phyloP scores from a whole-genome alignment of 2,329 filamentous ascomycete genomes.

The Microcyclospora tardicrescens region DNA sequence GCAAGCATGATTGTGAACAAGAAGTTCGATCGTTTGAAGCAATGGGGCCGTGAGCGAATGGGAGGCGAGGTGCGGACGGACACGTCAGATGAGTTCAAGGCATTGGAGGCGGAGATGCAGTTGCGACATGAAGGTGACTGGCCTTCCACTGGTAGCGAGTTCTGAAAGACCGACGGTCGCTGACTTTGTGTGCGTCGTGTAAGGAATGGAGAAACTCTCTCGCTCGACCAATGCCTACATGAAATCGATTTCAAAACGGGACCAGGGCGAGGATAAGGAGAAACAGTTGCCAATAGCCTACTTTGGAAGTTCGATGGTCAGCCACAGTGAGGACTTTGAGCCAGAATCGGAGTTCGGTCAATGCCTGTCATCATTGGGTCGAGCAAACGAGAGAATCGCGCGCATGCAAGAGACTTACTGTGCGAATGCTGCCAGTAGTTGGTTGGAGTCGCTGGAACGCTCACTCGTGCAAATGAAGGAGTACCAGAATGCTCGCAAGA shows the following conservation, averaged over 20 bases:
- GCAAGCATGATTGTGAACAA: slow-evolving; percentile 51
- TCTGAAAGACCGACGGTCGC: not conserved
- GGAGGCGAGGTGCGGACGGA: slow-evolving; percentile 77
- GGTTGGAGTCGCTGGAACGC: slow-evolving; percentile 84
- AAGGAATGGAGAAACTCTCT: slow-evolving; percentile 84
- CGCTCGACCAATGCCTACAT: slow-evolving; percentile 74
- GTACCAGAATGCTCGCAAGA: slow-evolving; percentile 84
- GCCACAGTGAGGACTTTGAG: slow-evolving; percentile 87
- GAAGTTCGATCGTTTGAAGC: slow-evolving; percentile 89
- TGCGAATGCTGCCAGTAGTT: slow-evolving; percentile 61
- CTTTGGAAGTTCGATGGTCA: slow-evolving; percentile 73
- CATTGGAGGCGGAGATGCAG: slow-evolving; percentile 78
- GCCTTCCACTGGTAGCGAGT: not conserved
- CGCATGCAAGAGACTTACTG: slow-evolving; percentile 76
- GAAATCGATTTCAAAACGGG: slow-evolving; percentile 75
- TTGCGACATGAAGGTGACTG: slow-evolving; percentile 70
- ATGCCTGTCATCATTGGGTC: slow-evolving; percentile 65
- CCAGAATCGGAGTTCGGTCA: slow-evolving; percentile 81
- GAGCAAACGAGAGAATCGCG: slow-evolving; percentile 77
- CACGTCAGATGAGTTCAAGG: slow-evolving; percentile 82
- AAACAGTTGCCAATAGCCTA: slow-evolving; percentile 69
- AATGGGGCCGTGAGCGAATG: slow-evolving; percentile 98
- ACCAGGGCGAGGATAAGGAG: slow-evolving; percentile 76
- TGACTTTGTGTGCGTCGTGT: not conserved
- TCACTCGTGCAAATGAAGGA: slow-evolving; percentile 94